Evolutionary conservation across 2,329 filamentous ascomycete species (phyloP).

Genomic region (Neofusicoccum parvum): DNA sequence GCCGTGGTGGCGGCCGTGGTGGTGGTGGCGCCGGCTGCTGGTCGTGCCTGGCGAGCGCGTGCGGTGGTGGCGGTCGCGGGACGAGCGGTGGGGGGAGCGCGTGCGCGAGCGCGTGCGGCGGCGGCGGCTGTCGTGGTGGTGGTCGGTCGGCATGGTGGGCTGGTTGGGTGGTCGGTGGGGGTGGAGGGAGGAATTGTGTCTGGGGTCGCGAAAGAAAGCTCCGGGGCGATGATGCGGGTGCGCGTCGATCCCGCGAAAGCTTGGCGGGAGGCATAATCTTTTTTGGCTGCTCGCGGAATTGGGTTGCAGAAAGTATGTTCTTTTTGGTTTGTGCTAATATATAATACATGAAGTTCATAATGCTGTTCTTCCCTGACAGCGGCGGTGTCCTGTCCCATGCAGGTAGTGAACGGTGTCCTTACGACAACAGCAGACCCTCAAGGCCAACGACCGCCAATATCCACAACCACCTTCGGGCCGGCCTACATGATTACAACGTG

Average conservation of each 20-base stretch:
- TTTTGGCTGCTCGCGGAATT: neutral
- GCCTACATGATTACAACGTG: no score
- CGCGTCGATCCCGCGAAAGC: conserved; percentile 1
- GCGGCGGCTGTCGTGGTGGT: neutral
- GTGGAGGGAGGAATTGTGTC: neutral
- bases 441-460: neutral
- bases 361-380: neutral
- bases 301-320: neutral
- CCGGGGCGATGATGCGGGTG: conserved; percentile 1
- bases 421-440: neutral
- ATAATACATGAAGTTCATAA: neutral
- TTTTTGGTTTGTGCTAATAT: neutral
- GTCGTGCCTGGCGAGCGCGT: conserved; percentile 29
- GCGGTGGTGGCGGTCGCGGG: conserved; percentile 36
- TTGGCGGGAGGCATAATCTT: neutral
- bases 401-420: neutral
- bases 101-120: conserved; percentile 31
- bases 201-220: neutral
- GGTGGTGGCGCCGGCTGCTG: neutral
- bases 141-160: conserved; percentile 8
- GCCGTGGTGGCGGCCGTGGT: neutral
- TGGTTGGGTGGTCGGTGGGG: neutral
- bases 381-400: neutral
- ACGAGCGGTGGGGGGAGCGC: conserved; percentile 38
- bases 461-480: neutral